Conservation (phyloP, 1,139 yeast genomes). For the Arxiozyma heterogenica region DNA sequence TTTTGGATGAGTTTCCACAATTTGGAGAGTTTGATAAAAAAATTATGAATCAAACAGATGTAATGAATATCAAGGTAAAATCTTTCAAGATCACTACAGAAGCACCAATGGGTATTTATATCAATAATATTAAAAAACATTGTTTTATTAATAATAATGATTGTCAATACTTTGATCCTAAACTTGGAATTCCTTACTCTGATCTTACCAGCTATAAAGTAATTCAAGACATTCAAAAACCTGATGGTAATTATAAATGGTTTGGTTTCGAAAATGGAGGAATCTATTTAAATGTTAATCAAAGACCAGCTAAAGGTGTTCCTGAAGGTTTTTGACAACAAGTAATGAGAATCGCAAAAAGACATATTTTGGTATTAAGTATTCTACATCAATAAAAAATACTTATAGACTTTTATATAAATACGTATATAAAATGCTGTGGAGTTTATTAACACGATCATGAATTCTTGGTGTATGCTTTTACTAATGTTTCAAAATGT, state of each 20-base stretch:
- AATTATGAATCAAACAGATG: constrained; percentile 34
- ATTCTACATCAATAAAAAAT: no score
- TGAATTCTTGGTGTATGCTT: constrained; percentile 19
- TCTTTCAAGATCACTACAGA: constrained; percentile 48
- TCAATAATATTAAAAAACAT: constrained; percentile 46
- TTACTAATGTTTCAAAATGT: constrained; percentile 24
- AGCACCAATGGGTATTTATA: constrained; percentile 65
- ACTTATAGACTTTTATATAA: not conserved
- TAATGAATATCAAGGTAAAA: constrained; percentile 37
- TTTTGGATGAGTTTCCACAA: constrained; percentile 48
- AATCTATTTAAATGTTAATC: constrained; percentile 46
- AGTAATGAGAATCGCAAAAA: not conserved
- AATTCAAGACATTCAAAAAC: constrained; percentile 54
- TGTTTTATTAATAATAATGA: constrained; percentile 75
- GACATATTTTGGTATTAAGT: not conserved
- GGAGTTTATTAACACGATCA: not conserved
- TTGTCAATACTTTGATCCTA: constrained; percentile 81
- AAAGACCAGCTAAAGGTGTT: constrained; percentile 72
- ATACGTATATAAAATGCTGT: not conserved
- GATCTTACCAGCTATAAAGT: constrained; percentile 71
- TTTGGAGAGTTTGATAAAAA: constrained; percentile 54
- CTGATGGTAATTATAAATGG: constrained; percentile 53
- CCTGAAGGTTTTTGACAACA: constrained; percentile 59
- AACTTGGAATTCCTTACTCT: constrained; percentile 75
- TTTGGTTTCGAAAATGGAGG: constrained; percentile 58